Percentiles rank a stretch among this genome's conserved stretches.
Evolutionary conservation across 2,329 filamentous ascomycete genomes (phyloP).

Genomic region (Aspergillus sp.): DNA sequence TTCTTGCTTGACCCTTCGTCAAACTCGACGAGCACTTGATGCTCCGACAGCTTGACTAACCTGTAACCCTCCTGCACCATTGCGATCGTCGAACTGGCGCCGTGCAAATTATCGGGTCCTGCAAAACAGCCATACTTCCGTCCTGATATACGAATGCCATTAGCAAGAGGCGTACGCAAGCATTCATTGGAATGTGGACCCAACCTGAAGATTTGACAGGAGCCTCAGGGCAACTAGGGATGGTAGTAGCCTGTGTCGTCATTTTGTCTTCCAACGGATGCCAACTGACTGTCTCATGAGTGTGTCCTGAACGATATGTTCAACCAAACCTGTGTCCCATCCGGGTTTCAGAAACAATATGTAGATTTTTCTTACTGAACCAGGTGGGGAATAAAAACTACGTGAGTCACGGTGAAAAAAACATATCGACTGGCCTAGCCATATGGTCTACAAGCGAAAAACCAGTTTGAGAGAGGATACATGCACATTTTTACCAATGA

Average conservation of each 20-base stretch:
- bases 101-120: not conserved
- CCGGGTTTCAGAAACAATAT: not conserved
- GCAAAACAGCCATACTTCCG: not conserved
- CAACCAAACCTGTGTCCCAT: not conserved
- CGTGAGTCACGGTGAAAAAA: not conserved
- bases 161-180: not conserved
- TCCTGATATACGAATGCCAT: not conserved
- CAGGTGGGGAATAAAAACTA: not conserved
- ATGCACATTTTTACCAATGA: conserved; percentile 1
- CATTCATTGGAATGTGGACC: not conserved
- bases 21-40: conserved; percentile 27
- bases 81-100: not conserved
- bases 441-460: not conserved
- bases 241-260: not conserved
- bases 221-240: not conserved
- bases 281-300: not conserved
- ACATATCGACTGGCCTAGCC: not conserved
- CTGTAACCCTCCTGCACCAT: conserved; percentile 13
- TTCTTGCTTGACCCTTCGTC: conserved; percentile 19
- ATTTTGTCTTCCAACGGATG: not conserved
- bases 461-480: not conserved
- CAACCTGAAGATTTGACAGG: not conserved
- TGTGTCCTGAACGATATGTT: not conserved
- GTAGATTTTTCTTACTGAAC: not conserved
- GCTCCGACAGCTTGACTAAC: conserved; percentile 17